Evolutionary conservation across 1,284 basidiomycete genomes (phyloP).

Genomic region (Thelephora terrestris): DNA sequence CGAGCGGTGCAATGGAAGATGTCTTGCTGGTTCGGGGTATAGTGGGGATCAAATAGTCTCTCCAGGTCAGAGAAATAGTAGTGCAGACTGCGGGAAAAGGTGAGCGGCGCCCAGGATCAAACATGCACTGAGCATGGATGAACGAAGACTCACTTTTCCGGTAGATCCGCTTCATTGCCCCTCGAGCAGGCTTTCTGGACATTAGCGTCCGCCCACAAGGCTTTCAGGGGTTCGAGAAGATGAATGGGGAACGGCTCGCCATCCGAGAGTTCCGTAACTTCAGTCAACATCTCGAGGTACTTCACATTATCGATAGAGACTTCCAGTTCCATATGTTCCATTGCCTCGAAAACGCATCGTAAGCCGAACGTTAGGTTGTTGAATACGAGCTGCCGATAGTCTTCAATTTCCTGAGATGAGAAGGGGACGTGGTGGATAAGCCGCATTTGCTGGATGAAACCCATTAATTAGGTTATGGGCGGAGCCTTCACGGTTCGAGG

Average conservation of each 20-base stretch:
- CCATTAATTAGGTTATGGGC: slow-evolving; percentile 1
- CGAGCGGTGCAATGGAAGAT: slow-evolving; percentile 81
- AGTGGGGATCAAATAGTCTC: slow-evolving; percentile 67
- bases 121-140: not conserved
- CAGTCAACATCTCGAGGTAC: slow-evolving; percentile 54
- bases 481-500: not conserved
- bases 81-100: slow-evolving; percentile 31
- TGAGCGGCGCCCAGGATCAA: not conserved
- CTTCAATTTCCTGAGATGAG: slow-evolving; percentile 66
- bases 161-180: slow-evolving; percentile 80
- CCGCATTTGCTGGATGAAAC: slow-evolving; percentile 65
- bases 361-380: slow-evolving; percentile 85
- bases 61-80: slow-evolving; percentile 76
- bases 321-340: slow-evolving; percentile 79
- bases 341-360: slow-evolving; percentile 73
- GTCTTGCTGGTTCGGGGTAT: slow-evolving; percentile 71
- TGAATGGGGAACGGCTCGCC: slow-evolving; percentile 66
- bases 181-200: slow-evolving; percentile 66
- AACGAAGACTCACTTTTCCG: slow-evolving; percentile 64
- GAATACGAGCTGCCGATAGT: slow-evolving; percentile 82
- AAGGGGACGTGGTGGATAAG: slow-evolving; percentile 78
- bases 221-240: slow-evolving; percentile 57
- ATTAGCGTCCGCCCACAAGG: slow-evolving; percentile 71
- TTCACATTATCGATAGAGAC: slow-evolving; percentile 50
- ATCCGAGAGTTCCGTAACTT: slow-evolving; percentile 65